Percentiles rank a stretch among this genome's conserved stretches.
These are phyloP conservation scores for Chlorella sp. DNA, from an alignment of 139 green algal species.

Conservation along the genomic window DNA sequence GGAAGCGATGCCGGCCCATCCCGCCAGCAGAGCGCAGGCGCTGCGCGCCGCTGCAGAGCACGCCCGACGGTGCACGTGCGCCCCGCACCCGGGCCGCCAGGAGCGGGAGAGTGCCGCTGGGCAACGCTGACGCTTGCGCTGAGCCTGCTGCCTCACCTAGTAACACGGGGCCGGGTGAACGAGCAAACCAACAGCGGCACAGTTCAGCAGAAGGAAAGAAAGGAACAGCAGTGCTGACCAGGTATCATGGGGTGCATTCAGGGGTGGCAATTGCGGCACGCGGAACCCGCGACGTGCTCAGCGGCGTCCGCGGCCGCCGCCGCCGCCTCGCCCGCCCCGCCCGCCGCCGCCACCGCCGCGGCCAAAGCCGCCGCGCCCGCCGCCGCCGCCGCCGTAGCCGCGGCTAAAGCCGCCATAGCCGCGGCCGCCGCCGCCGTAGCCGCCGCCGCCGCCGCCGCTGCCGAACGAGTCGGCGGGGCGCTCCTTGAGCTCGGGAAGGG, in stretches of 20 bases:
- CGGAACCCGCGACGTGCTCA: not conserved
- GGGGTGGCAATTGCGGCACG: not conserved
- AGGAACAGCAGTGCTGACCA: too few relatives aligned
- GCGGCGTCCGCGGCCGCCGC: constrained; percentile 3
- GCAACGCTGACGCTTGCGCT: too few relatives aligned
- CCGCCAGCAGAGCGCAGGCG: too few relatives aligned
- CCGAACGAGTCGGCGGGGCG: constrained; percentile 18
- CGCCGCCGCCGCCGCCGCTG: constrained; percentile 23
- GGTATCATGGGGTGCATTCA: not conserved
- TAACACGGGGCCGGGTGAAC: too few relatives aligned
- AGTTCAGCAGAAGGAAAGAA: too few relatives aligned
- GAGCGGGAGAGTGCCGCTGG: too few relatives aligned
- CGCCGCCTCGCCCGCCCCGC: constrained; percentile 9
- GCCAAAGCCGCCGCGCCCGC: constrained; percentile 5
- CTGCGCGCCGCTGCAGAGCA: too few relatives aligned
- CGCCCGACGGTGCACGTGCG: too few relatives aligned
- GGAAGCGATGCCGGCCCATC: too few relatives aligned
- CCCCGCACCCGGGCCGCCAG: too few relatives aligned
- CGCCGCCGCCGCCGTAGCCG: constrained; percentile 9
- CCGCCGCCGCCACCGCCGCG: constrained; percentile 2
- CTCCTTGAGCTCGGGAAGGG: constrained; percentile 68
- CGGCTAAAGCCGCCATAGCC: constrained; percentile 7
- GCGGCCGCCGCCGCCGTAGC: constrained; percentile 11
- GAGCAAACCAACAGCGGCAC: too few relatives aligned
- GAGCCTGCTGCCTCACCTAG: too few relatives aligned